Conservation (phyloP, 2,329 filamentous ascomycete species). For the Aspergillus tanneri region DNA sequence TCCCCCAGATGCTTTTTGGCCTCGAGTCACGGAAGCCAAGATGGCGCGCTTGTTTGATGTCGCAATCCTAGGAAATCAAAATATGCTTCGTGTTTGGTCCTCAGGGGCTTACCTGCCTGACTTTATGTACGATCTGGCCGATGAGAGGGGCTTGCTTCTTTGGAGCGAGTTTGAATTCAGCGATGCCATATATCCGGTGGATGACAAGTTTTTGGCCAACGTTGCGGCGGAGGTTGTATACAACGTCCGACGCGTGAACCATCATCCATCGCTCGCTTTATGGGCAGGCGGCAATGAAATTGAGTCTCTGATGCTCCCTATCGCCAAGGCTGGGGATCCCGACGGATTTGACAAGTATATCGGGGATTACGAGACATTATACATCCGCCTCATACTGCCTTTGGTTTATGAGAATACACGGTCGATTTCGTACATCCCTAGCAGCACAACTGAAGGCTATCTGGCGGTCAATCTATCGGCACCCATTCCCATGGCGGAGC, state of each 20-base stretch:
- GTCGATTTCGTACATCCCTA: slow-evolving; percentile 62
- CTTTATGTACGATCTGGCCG: slow-evolving; percentile 63
- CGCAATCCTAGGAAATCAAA: slow-evolving; percentile 59
- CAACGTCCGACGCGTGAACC: slow-evolving; percentile 61
- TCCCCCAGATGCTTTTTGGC: slow-evolving; percentile 63
- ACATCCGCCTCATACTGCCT: slow-evolving; percentile 55
- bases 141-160: slow-evolving; percentile 60
- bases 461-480: slow-evolving; percentile 54
- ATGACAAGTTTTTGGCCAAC: slow-evolving; percentile 56
- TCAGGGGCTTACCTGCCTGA: slow-evolving; percentile 61
- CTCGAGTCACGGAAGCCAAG: slow-evolving; percentile 54
- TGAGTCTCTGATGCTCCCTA: slow-evolving; percentile 54
- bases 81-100: slow-evolving; percentile 64
- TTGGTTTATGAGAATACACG: slow-evolving; percentile 58
- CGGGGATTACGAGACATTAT: slow-evolving; percentile 59
- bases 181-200: slow-evolving; percentile 59
- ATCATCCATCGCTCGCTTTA: slow-evolving; percentile 57
- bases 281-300: slow-evolving; percentile 62
- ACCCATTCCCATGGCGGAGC: slow-evolving; percentile 54
- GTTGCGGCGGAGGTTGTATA: slow-evolving; percentile 57
- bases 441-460: slow-evolving; percentile 61
- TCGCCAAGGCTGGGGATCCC: slow-evolving; percentile 47
- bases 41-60: slow-evolving; percentile 57
- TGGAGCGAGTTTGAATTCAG: slow-evolving; percentile 66
- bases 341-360: slow-evolving; percentile 45